A percentile compares a stretch with the other conserved stretches of the same genome.
These are phyloP conservation scores for Wickerhamiella hasegawae DNA, from an alignment of 805 yeast genomes.

Conservation along the genomic window DNA sequence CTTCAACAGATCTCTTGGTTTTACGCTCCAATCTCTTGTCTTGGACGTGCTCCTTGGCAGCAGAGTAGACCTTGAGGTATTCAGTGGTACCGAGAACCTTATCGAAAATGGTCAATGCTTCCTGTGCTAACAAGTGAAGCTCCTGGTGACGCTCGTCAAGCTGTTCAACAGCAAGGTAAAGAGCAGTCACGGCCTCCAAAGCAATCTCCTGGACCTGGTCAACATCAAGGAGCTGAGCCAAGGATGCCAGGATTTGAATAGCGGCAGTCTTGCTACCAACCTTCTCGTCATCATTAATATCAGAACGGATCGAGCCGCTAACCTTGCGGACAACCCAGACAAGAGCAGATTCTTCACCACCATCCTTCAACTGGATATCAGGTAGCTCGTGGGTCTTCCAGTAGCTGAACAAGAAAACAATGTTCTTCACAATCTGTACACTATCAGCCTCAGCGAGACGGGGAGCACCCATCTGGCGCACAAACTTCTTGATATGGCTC, in stretches of 20 bases:
- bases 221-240: slow-evolving; percentile 32
- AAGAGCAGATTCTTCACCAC: slow-evolving; percentile 30
- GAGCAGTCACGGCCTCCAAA: slow-evolving; percentile 36
- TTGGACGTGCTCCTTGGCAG: slow-evolving; percentile 44
- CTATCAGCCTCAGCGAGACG: slow-evolving; percentile 47
- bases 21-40: slow-evolving; percentile 60
- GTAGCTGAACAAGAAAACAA: slow-evolving; percentile 39
- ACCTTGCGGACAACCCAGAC: slow-evolving; percentile 51
- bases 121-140: slow-evolving; percentile 36
- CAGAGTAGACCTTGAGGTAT: slow-evolving; percentile 43
- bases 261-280: slow-evolving; percentile 47
- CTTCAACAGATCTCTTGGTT: slow-evolving; percentile 57
- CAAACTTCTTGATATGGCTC: slow-evolving; percentile 28
- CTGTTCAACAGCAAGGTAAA: slow-evolving; percentile 28
- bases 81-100: slow-evolving; percentile 53
- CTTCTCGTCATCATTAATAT: slow-evolving; percentile 29
- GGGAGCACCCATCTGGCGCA: slow-evolving; percentile 77
- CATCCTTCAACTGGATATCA: slow-evolving; percentile 1
- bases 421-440: slow-evolving; percentile 45
- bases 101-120: slow-evolving; percentile 54
- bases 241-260: slow-evolving; percentile 55
- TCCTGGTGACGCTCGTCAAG: slow-evolving; percentile 31
- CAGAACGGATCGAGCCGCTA: slow-evolving; percentile 44
- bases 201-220: slow-evolving; percentile 29
- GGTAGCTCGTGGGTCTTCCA: slow-evolving; percentile 39